phyloP scores from a whole-genome alignment of 2,329 filamentous ascomycete species.

The Pseudocercospora crystallina region DNA sequence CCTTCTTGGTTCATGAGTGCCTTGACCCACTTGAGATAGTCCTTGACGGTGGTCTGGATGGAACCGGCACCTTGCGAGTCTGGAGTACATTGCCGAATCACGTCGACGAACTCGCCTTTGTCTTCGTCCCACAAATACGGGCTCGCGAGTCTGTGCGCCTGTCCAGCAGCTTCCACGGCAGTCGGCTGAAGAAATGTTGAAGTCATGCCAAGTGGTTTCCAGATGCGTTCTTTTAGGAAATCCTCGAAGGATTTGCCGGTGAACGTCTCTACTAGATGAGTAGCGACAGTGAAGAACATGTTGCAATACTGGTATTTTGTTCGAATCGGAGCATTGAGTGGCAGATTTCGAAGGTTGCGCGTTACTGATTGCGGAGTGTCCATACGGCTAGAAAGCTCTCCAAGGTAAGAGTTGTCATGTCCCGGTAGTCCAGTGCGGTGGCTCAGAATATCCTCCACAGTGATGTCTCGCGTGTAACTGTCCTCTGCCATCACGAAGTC shows the following conservation, averaged over 20 bases:
- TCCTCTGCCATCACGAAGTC: conserved; percentile 25
- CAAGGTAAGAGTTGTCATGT: conserved; percentile 36
- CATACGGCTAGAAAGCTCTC: conserved; percentile 31
- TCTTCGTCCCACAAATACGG: conserved; percentile 17
- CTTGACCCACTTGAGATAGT: conserved; percentile 13
- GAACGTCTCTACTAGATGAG: conserved; percentile 49
- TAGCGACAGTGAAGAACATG: conserved; percentile 49
- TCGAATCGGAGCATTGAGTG: conserved; percentile 47
- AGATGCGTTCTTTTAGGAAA: conserved; percentile 46
- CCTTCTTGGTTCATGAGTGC: conserved; percentile 27
- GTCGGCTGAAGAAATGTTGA: conserved; percentile 40
- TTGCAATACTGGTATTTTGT: conserved; percentile 53
- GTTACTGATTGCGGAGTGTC: conserved; percentile 45
- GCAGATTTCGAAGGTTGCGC: conserved; percentile 48
- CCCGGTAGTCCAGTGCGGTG: conserved; percentile 54
- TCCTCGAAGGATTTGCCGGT: conserved; percentile 41
- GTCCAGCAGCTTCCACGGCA: conserved; percentile 34
- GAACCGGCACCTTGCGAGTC: conserved; percentile 11
- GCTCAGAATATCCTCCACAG: conserved; percentile 55
- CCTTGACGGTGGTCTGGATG: conserved; percentile 10
- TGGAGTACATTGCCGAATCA: conserved; percentile 27
- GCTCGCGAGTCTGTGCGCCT: conserved; percentile 39
- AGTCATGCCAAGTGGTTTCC: conserved; percentile 50
- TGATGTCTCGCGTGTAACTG: conserved; percentile 51
- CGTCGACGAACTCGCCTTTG: not conserved